Evolutionary conservation across 1,139 yeast species (phyloP), one percentile per base, ranked within the genome.

Genomic region (Meyerozyma carpophila): DNA sequence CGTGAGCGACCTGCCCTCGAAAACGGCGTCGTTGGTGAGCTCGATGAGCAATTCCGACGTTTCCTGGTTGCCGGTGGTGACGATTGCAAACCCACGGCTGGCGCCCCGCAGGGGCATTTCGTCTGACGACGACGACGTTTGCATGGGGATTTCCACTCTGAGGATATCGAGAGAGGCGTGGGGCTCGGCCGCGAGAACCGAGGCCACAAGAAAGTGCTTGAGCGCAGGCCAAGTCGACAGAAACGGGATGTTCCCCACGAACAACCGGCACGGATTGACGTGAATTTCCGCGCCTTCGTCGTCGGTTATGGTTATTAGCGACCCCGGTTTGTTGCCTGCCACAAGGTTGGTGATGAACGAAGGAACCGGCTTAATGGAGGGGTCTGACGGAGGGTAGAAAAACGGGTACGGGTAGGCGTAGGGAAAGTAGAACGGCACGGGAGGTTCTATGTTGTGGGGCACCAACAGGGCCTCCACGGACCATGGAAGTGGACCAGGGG

Each of bases 51-150:
- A 63, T 25, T 69, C 70, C 10, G 86, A 81, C n/a, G 75, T 76
- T 25, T 65, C 67, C 40, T 63, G 64, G 43, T 74, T 60, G 10
- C 68, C 70, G 26, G 83, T 81, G 8, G 77, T 70, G 1, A 82
- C 86, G 31, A 83, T 77, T 1, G 88, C 90, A 63, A 79, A 82
- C 4, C 91, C 90, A 52, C 81, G 73, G 45, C 73, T 63, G 47
- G 18, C 1, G 10, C 40, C 43, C 8, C 43, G 20, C 56, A 45
- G 57, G 58, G 21, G 76, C 76, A 39, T 65, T 66, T 25, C 32
- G 26, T 29, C 18, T 5, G 18, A 9, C 26, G 40, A 21, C 1
- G 8, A 27, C 29, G 29, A 37, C n/a, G 28, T 36, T 46, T 72
- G 77, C 53, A 66, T 66, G 18, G 84, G 83, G 16, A 82, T 77